Percentiles rank a stretch among this genome's conserved stretches.
phyloP scores from a whole-genome alignment of 148 eudicot genomes.

The Rhododendron vialii region DNA sequence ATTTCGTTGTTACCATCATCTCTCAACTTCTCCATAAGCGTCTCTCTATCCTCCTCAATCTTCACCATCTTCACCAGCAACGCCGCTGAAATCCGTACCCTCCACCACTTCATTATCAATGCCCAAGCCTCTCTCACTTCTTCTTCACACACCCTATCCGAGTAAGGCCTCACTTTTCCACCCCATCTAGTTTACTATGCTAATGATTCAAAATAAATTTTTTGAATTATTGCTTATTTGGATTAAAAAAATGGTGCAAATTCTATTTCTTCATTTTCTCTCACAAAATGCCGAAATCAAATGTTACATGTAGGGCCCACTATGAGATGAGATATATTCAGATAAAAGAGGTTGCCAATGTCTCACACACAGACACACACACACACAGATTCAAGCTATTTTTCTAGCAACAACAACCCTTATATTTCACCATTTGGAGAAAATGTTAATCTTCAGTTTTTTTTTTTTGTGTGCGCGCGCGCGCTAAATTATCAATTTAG shows the following conservation, averaged over 20 bases:
- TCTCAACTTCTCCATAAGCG: slow-evolving; percentile 30
- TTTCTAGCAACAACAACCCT: no score
- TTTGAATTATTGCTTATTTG: neutral
- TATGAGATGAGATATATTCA: neutral
- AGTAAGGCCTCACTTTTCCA: slow-evolving; percentile 25
- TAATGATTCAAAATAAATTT: neutral
- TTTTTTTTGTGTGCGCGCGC: no score
- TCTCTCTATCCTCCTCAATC: slow-evolving; percentile 27
- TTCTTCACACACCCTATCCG: slow-evolving; percentile 30
- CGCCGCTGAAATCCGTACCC: slow-evolving; percentile 22
- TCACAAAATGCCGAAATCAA: neutral
- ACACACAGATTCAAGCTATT: no score
- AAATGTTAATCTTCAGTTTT: no score
- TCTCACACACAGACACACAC: no score
- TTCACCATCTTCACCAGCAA: neutral
- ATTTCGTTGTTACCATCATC: slow-evolving; percentile 9
- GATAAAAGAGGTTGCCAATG: neutral
- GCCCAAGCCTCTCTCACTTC: slow-evolving; percentile 11
- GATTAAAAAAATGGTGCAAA: neutral
- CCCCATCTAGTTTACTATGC: neutral
- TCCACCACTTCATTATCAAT: slow-evolving; percentile 46
- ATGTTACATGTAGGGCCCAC: neutral
- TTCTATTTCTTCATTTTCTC: neutral
- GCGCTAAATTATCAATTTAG: no score
- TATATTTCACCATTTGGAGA: no score